Base-by-base conservation (phyloP, 1,139 yeast species). In the Suhomyces taliae region DNA sequence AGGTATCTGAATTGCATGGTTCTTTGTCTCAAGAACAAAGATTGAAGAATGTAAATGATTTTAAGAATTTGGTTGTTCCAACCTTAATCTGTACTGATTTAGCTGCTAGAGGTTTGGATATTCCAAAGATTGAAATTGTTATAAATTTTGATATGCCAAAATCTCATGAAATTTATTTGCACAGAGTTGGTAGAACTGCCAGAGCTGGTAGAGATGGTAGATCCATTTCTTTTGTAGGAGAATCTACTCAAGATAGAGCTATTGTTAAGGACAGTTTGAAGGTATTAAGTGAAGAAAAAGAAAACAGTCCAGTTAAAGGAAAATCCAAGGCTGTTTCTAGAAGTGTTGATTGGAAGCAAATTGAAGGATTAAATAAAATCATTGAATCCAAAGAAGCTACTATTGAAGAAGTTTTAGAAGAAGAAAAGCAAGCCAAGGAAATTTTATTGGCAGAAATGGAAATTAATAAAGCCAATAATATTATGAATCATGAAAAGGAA, bases 101-200 rank as follows among this genome's bases (percentile, higher is more conserved):
- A 66, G 99, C 99, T 0, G 93, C 99, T 29, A 89, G 99, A 81
- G 99, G 99, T 78, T 80, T 93, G 64, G 99, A 93, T 87, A 93
- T 93, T 63, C 98, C 98, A 52, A 91, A 91, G 70, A 90, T 93
- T 65, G 98, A 90, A 65, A 84, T 87, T 50, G 99, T 93, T 45
- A 79, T 93, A 61, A 93, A 93, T 68, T 95, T 79, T 66, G 99
- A 95, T 63, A 90, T 95, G 95, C 99, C 99, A 44, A 89, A 90
- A 64, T 76, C 87, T 26, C 85, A 87, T 61, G 99, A 93, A 56
- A 81, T 90, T 37, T 95, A 93, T 66, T 75, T 93, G 64, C 99
- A 93, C 70, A 86, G 99, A 76, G 97, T 95, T 53, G 99, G 99
- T 70, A 88, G 99, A 79, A 93, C 99, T 47, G 99, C 99, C 9